Evolutionary conservation across 352 stramenopile genomes (phyloP).

Genomic region (Phytophthora quininea): DNA sequence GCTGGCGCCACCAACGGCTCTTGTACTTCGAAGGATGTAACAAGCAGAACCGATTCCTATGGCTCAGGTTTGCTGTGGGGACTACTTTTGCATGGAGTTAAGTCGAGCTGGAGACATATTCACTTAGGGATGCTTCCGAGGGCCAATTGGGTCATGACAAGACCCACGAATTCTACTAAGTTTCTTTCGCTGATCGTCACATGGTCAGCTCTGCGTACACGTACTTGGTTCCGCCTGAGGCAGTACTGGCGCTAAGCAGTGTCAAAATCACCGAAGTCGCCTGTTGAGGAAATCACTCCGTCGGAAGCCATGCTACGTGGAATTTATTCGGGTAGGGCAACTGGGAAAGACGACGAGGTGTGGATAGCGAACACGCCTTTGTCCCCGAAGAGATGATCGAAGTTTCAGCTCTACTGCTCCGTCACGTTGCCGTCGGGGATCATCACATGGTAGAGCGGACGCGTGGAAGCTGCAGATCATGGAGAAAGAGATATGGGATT

Average conservation of each 20-base stretch:
- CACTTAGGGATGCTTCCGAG: slow-evolving; percentile 78
- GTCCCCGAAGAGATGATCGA: slow-evolving; percentile 44
- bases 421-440: slow-evolving; percentile 53
- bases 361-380: slow-evolving; percentile 68
- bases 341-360: slow-evolving; percentile 59
- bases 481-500: slow-evolving; percentile 27
- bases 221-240: slow-evolving; percentile 64
- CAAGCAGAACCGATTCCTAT: slow-evolving; percentile 73
- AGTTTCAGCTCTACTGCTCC: slow-evolving; percentile 33
- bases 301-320: slow-evolving; percentile 37
- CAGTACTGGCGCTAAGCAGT: slow-evolving; percentile 58
- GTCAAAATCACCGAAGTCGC: slow-evolving; percentile 50
- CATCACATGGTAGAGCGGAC: slow-evolving; percentile 52
- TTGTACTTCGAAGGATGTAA: slow-evolving; percentile 73
- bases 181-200: slow-evolving; percentile 64
- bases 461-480: slow-evolving; percentile 7
- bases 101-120: slow-evolving; percentile 75
- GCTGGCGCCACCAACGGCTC: slow-evolving; percentile 50
- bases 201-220: slow-evolving; percentile 78
- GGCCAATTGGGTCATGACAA: slow-evolving; percentile 74
- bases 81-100: slow-evolving; percentile 71
- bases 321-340: slow-evolving; percentile 74
- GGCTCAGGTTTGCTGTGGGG: slow-evolving; percentile 56
- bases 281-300: slow-evolving; percentile 65
- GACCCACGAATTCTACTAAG: slow-evolving; percentile 54